Conservation (phyloP, 2,329 filamentous ascomycete species). For the Sphaceloma murrayae region DNA sequence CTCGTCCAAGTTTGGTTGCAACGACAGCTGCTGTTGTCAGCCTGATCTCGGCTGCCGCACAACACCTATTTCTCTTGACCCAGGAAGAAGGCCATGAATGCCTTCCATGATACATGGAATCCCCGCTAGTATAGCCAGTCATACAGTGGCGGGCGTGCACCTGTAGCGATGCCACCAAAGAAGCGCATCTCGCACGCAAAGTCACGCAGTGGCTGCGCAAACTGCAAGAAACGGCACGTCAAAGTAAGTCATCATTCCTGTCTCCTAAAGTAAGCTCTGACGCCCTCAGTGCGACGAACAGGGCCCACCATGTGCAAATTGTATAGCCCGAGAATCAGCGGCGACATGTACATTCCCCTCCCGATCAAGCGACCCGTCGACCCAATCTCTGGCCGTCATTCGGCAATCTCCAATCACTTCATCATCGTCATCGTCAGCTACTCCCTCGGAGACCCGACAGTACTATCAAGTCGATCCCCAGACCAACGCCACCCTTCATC, state of each 20-base stretch:
- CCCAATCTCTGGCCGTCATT: not conserved
- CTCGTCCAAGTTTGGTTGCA: too few relatives aligned
- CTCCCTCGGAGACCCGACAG: too few relatives aligned
- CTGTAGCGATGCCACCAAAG: not conserved
- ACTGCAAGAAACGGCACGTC: constrained; percentile 15
- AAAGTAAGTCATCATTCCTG: not conserved
- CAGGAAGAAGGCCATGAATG: too few relatives aligned
- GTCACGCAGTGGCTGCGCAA: constrained; percentile 6
- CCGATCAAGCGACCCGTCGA: not conserved
- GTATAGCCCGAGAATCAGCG: constrained; percentile 3
- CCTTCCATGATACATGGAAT: too few relatives aligned
- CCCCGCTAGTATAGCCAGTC: too few relatives aligned
- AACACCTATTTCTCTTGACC: too few relatives aligned
- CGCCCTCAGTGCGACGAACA: constrained; percentile 10
- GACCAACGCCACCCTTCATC: too few relatives aligned
- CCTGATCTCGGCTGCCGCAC: too few relatives aligned
- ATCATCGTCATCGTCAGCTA: not conserved
- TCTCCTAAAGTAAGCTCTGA: too few relatives aligned
- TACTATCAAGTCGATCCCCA: too few relatives aligned
- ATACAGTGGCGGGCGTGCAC: too few relatives aligned
- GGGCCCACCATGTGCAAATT: constrained; percentile 15
- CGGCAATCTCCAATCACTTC: not conserved
- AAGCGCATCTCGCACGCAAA: constrained; percentile 14
- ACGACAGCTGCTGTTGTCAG: too few relatives aligned
- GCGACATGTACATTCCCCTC: constrained; percentile 7